These are phyloP conservation scores for Forsythia suspensa DNA, from an alignment of 257 asterid species.

Conservation along the genomic window DNA sequence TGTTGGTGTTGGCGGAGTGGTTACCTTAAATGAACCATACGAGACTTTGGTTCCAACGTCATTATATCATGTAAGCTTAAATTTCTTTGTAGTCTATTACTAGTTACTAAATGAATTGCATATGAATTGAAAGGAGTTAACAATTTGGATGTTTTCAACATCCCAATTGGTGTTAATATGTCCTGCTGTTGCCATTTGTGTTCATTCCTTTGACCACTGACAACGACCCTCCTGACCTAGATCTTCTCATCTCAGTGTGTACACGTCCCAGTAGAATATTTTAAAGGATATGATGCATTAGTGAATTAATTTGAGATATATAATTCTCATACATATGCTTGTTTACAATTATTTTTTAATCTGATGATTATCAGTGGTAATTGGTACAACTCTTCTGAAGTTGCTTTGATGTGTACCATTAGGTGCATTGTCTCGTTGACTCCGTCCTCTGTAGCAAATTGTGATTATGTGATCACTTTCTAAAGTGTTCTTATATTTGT, in stretches of 20 bases:
- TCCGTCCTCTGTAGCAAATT: neutral
- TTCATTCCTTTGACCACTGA: neutral
- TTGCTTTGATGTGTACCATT: neutral
- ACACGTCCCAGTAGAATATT: neutral
- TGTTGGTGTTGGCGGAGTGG: conserved; percentile 86
- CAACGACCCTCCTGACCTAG: neutral
- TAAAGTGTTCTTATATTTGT: neutral
- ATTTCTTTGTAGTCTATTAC: neutral
- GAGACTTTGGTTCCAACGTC: conserved; percentile 86
- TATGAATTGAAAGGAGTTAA: neutral
- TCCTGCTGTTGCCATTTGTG: neutral
- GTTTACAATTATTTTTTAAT: neutral
- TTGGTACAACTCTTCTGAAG: neutral
- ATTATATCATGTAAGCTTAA: conserved; percentile 58
- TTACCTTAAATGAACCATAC: conserved; percentile 84
- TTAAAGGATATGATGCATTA: neutral
- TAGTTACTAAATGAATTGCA: neutral
- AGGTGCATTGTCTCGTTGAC: conserved; percentile 5
- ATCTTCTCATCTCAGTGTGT: neutral
- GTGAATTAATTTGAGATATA: neutral
- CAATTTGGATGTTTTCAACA: neutral
- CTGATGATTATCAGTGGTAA: neutral
- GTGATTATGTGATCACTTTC: neutral
- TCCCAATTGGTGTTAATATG: neutral
- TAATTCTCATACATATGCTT: neutral